Percentiles rank a stretch among this genome's conserved stretches.
Conservation (phyloP, 192 early-diverging fungal species). For the Coemansia pectinata region DNA sequence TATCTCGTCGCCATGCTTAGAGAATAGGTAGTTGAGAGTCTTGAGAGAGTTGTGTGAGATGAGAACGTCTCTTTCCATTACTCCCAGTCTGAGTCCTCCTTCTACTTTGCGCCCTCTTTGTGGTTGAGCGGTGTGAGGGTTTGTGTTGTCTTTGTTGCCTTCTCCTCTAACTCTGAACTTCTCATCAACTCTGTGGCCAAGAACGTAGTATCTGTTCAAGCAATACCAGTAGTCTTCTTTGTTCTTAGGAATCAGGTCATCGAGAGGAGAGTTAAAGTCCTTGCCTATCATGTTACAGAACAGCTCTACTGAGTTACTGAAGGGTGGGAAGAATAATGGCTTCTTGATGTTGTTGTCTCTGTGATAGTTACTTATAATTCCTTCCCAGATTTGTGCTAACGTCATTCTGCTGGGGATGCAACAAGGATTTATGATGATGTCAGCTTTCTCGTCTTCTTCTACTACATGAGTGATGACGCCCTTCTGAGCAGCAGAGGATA, state of each 20-base stretch:
- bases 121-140: background rate
- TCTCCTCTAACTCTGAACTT: slow-evolving; percentile 3
- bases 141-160: background rate
- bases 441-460: background rate
- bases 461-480: background rate
- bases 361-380: background rate
- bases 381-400: background rate
- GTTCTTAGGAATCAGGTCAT: background rate
- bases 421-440: slow-evolving; percentile 9
- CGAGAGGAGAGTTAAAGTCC: background rate
- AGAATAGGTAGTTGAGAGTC: background rate
- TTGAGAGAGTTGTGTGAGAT: background rate
- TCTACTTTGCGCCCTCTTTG: background rate
- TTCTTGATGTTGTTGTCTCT: background rate
- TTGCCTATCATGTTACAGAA: background rate
- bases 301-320: background rate
- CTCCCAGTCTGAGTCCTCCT: background rate
- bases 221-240: background rate
- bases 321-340: slow-evolving; percentile 4
- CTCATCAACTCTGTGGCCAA: background rate
- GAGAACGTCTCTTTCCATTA: background rate
- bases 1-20: background rate
- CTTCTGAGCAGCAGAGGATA: background rate
- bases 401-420: slow-evolving; percentile 11
- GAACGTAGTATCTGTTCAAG: background rate